These are phyloP conservation scores for Intubia oerlemansii DNA, from an alignment of 2,329 filamentous ascomycete genomes.

Conservation along the genomic window DNA sequence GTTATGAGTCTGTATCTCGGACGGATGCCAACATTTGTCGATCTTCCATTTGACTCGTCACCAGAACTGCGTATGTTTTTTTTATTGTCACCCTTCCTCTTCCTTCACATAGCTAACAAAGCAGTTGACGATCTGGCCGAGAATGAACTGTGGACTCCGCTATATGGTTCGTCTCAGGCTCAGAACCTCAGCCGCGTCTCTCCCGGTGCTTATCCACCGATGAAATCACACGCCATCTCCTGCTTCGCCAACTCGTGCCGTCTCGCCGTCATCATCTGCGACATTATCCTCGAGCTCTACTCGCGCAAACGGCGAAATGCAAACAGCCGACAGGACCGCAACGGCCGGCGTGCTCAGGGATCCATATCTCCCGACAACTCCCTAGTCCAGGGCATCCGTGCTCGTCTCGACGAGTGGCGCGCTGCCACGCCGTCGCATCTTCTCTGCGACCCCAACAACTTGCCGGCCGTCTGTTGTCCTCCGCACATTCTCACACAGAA, in stretches of 20 bases:
- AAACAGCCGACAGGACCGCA: background rate
- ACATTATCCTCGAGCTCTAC: constrained; percentile 10
- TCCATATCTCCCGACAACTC: constrained; percentile 1
- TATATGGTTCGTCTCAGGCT: constrained; percentile 1
- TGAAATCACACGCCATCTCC: constrained; percentile 9
- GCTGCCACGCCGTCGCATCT: constrained; percentile 6
- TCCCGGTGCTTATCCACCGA: constrained; percentile 8
- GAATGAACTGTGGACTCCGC: constrained; percentile 7
- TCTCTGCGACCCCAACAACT: constrained; percentile 4
- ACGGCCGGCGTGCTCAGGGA: background rate
- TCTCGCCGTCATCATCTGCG: constrained; percentile 10
- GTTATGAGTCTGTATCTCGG: constrained; percentile 11
- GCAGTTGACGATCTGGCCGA: constrained; percentile 9
- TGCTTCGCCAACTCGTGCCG: constrained; percentile 10
- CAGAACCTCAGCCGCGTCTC: constrained; percentile 1
- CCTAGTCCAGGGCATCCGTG: constrained; percentile 2
- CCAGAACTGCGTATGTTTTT: constrained; percentile 3
- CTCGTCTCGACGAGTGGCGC: constrained; percentile 7
- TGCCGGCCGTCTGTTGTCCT: constrained; percentile 6
- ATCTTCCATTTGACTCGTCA: constrained; percentile 2
- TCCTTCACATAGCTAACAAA: too few relatives aligned
- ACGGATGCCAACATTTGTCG: constrained; percentile 8
- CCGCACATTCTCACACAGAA: constrained; percentile 9
- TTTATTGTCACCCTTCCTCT: too few relatives aligned
- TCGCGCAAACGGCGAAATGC: constrained; percentile 4